Evolutionary conservation across 352 stramenopile genomes (phyloP).

Genomic region (Pythium angustatum): DNA sequence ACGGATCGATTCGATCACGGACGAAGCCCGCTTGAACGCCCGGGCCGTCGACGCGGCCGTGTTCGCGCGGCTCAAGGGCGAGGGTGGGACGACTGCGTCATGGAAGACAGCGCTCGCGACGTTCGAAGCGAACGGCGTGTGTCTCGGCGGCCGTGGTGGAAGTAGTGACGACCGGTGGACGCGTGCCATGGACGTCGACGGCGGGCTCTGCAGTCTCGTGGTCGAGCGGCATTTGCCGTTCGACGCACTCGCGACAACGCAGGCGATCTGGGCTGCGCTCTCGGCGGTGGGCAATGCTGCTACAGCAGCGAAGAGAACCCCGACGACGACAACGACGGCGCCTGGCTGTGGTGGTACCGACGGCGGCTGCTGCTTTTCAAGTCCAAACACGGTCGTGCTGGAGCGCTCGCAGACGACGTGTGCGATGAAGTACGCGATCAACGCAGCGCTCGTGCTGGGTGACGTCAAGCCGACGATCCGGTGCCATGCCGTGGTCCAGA

Average conservation of each 20-base stretch:
- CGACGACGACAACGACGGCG: no score
- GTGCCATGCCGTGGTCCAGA: background rate
- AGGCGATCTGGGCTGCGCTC: background rate
- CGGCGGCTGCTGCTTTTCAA: background rate
- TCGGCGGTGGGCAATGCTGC: no score
- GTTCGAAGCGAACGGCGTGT: background rate
- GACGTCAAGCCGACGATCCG: background rate
- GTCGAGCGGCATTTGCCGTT: background rate
- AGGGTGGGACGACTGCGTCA: background rate
- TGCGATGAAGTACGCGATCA: background rate
- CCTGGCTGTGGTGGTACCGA: no score
- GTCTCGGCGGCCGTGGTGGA: background rate
- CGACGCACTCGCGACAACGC: slow-evolving; percentile 1
- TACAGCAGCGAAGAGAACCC: no score
- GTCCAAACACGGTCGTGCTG: background rate
- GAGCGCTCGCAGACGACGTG: background rate
- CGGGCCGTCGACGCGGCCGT: background rate
- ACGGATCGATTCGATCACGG: background rate
- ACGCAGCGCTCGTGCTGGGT: no score
- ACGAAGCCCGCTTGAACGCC: background rate
- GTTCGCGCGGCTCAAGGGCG: background rate
- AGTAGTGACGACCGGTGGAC: background rate
- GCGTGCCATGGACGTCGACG: background rate
- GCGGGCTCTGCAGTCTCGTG: background rate
- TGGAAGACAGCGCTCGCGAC: background rate